Base-by-base conservation (phyloP, 108 stramenopile genomes). In the Fistulifera solaris region DNA sequence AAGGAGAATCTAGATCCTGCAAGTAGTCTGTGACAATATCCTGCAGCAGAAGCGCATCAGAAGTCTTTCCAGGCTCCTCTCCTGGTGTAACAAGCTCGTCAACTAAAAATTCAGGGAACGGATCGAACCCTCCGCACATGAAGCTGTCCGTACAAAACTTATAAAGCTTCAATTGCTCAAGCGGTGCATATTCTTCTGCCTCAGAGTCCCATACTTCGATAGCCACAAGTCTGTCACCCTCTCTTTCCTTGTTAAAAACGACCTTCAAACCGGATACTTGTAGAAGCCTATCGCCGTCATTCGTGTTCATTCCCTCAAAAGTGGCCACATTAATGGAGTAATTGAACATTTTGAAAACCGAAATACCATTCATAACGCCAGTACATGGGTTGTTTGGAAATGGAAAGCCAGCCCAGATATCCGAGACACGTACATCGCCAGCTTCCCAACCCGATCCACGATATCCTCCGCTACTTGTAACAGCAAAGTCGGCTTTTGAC, bases 221-320 rank as follows among this genome's bases (percentile, higher is more conserved):
- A 1, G 56, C 47, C 8, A 62, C 38, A 15, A 73, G 39, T 1
- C 67, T 24, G 0, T 50, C 21, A 27, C 35, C 52, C 21, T 58
- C 45, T 5, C 68, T 25, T 25, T 66, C 14, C 22, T 63, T 68
- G 50, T 79, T 79, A 63, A 75, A 79, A 6, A 71, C 61, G 11
- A 71, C 25, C 17, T 40, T 64, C 66, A 79, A 46, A 7, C 77
- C 77, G 19, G 77, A 79, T 14, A 72, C 59, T 60, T 79, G 77
- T 14, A 79, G 42, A 38, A 79, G 49, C 31, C 31, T 35, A 19
- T 52, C 72, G 5, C 73, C 73, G 40, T 62, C 57, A 24, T 48
- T 42, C 0, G 59, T 62, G 25, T 63, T 38, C 12, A 27, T 19
- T 5, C 55, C 56, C 35, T 70, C 70, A 42, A 72, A 75, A 16